Conservation (phyloP, 208 protist genomes). For the Leishmania aethiopica region DNA sequence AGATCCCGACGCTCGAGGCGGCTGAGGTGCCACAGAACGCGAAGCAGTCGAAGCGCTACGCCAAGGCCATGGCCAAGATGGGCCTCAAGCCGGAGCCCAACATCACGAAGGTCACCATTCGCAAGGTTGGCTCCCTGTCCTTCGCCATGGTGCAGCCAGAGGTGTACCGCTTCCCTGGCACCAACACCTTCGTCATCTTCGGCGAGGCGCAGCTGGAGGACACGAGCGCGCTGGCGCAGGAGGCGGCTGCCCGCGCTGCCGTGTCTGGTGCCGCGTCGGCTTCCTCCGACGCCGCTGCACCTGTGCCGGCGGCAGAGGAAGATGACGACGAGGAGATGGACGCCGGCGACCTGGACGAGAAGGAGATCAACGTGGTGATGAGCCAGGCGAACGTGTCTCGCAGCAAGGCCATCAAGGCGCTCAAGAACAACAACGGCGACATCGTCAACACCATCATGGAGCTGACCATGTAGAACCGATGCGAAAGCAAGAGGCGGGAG, state of each 20-base stretch:
- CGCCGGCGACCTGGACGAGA: conserved; percentile 68
- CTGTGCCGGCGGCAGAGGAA: conserved; percentile 31
- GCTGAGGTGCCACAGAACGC: conserved; percentile 67
- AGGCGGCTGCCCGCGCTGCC: conserved; percentile 70
- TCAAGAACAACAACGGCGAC: conserved; percentile 88
- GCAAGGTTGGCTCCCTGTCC: conserved; percentile 88
- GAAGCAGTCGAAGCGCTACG: conserved; percentile 94
- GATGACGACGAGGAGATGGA: conserved; percentile 63
- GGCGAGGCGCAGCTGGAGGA: conserved; percentile 97
- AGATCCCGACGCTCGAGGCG: conserved; percentile 76
- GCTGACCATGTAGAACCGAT: conserved; percentile 63
- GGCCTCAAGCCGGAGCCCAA: conserved; percentile 95
- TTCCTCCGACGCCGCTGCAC: conserved; percentile 26
- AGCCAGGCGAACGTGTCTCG: conserved; percentile 72
- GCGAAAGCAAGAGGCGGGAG: neutral
- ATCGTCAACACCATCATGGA: conserved; percentile 92
- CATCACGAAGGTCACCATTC: conserved; percentile 94
- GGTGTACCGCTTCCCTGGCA: conserved; percentile 95
- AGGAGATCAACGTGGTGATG: conserved; percentile 89
- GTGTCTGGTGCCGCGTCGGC: conserved; percentile 50
- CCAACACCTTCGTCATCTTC: conserved; percentile 98
- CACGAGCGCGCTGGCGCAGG: conserved; percentile 53
- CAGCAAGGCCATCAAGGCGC: conserved; percentile 78
- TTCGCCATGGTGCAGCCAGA: conserved; percentile 96
- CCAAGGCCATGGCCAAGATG: conserved; percentile 97